These are phyloP conservation scores for Nitzschia sp. DNA, from an alignment of 108 stramenopile species.

Conservation along the genomic window DNA sequence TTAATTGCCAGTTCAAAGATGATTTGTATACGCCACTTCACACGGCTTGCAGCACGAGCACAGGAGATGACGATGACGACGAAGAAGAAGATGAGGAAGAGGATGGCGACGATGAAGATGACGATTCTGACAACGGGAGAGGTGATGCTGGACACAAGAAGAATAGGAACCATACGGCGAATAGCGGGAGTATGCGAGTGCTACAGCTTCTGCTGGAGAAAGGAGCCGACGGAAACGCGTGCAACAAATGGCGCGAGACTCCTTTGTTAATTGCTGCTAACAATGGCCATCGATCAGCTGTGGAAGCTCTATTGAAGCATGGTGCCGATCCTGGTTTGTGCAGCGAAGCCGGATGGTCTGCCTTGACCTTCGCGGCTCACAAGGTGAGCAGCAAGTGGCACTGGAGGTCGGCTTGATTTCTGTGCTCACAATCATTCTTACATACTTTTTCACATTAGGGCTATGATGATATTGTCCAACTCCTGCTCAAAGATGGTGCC, in stretches of 20 bases:
- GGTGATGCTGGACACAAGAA: slow-evolving; percentile 5
- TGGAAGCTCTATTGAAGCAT: slow-evolving; percentile 72
- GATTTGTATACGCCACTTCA: slow-evolving; percentile 90
- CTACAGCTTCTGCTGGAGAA: slow-evolving; percentile 73
- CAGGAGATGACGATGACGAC: slow-evolving; percentile 34
- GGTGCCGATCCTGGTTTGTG: slow-evolving; percentile 84
- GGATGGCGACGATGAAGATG: slow-evolving; percentile 23
- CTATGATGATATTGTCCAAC: slow-evolving; percentile 82
- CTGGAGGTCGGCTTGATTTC: neutral
- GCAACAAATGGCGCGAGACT: slow-evolving; percentile 91
- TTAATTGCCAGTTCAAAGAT: slow-evolving; percentile 93
- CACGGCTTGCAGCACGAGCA: slow-evolving; percentile 80
- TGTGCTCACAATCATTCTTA: neutral
- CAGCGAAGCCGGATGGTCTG: slow-evolving; percentile 89
- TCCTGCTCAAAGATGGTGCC: slow-evolving; percentile 70
- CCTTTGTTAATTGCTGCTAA: slow-evolving; percentile 87
- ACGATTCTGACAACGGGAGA: slow-evolving; percentile 3
- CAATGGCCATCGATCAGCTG: slow-evolving; percentile 88
- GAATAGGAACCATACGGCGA: slow-evolving; percentile 7
- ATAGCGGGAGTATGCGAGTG: slow-evolving; percentile 70
- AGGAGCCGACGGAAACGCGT: slow-evolving; percentile 88
- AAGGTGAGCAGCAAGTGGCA: slow-evolving; percentile 47
- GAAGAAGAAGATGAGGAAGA: slow-evolving; percentile 23
- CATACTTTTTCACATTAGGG: slow-evolving; percentile 44
- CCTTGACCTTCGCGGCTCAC: slow-evolving; percentile 91